These are phyloP conservation scores for Talaromyces amestolkiae DNA, from an alignment of 2,329 filamentous ascomycete genomes.

Conservation along the genomic window DNA sequence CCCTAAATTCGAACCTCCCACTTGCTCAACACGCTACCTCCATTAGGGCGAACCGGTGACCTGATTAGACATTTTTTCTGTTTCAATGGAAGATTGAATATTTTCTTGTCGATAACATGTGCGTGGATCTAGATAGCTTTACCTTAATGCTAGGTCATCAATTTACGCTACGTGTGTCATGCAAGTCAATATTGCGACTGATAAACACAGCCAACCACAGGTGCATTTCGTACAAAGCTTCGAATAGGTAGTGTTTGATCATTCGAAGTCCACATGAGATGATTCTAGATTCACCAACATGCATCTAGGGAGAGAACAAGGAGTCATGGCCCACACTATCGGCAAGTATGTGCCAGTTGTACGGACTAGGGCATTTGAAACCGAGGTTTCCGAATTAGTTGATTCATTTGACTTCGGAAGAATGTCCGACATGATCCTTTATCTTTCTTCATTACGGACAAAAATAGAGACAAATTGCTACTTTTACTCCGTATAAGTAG, in stretches of 20 bases:
- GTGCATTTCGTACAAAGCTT: background rate
- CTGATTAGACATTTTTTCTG: too few relatives aligned
- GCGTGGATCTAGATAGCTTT: background rate
- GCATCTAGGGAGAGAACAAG: background rate
- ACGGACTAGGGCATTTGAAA: background rate
- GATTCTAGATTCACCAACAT: background rate
- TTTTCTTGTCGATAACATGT: background rate
- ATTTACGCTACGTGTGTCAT: background rate
- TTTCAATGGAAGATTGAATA: background rate
- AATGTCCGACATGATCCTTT: background rate
- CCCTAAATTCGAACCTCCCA: background rate
- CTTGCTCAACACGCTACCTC: background rate
- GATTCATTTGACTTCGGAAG: background rate
- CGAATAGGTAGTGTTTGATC: background rate
- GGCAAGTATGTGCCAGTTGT: background rate
- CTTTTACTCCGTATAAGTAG: background rate
- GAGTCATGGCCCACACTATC: background rate
- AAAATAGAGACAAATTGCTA: background rate
- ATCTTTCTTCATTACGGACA: background rate
- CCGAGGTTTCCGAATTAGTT: background rate
- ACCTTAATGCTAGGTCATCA: background rate
- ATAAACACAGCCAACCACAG: background rate
- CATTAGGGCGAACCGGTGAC: background rate
- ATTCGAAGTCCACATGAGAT: background rate
- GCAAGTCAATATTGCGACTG: background rate